Evolutionary conservation across 495 filamentous ascomycete genomes (phyloP).

Genomic region (Lichenothelia convexa): DNA sequence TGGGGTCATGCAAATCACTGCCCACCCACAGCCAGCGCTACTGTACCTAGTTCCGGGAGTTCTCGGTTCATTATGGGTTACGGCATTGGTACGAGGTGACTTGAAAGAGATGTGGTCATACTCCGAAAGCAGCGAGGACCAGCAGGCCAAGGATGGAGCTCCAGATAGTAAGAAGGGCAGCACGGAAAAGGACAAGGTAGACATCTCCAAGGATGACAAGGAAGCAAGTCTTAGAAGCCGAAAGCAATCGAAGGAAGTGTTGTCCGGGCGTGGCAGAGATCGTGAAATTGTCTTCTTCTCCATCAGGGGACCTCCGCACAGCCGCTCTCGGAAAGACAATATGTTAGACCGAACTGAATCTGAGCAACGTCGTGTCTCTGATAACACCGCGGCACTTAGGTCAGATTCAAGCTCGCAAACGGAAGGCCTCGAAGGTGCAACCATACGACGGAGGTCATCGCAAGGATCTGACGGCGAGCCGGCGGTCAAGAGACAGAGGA

Average conservation of each 20-base stretch:
- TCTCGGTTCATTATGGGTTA: slow-evolving; percentile 56
- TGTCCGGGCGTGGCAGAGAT: slow-evolving; percentile 3
- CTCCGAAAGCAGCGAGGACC: slow-evolving; percentile 41
- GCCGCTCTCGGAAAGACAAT: neutral
- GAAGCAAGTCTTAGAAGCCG: slow-evolving; percentile 1
- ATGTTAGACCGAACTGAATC: no score
- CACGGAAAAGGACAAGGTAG: slow-evolving; percentile 2
- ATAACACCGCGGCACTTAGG: slow-evolving; percentile 1
- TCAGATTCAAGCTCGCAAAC: slow-evolving; percentile 7
- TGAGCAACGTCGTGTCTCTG: no score
- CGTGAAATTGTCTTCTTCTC: slow-evolving; percentile 16
- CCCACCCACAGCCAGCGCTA: slow-evolving; percentile 77
- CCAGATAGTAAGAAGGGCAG: neutral
- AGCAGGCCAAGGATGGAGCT: slow-evolving; percentile 11
- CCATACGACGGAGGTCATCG: slow-evolving; percentile 5
- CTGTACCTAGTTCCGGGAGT: slow-evolving; percentile 88
- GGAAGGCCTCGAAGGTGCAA: slow-evolving; percentile 5
- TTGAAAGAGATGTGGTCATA: slow-evolving; percentile 59
- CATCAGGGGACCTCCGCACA: slow-evolving; percentile 1
- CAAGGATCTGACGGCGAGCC: slow-evolving; percentile 6
- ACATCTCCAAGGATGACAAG: slow-evolving; percentile 6
- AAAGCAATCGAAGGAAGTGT: neutral
- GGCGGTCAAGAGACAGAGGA: slow-evolving; percentile 10
- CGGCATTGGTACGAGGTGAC: slow-evolving; percentile 54
- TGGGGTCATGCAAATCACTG: slow-evolving; percentile 53